A percentile compares a stretch with the other conserved stretches of the same genome.
Conservation (phyloP, 2,329 filamentous ascomycete genomes). For the Diaporthe sp. region DNA sequence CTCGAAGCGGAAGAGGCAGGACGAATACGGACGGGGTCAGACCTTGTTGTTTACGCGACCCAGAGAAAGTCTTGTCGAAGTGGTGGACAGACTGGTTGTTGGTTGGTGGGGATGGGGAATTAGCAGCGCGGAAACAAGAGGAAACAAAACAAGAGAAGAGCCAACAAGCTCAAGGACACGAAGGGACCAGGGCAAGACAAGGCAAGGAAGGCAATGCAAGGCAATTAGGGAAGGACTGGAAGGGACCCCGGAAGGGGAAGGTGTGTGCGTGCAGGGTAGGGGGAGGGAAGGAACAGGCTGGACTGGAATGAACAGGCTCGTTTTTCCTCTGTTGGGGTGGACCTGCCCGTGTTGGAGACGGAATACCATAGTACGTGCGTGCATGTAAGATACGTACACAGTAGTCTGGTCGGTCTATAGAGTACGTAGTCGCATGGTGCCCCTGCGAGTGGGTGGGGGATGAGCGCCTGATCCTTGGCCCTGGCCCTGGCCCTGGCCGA, state of each 20-base stretch:
- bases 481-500: neutral
- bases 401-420: no score
- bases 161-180: slow-evolving; percentile 20
- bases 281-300: neutral
- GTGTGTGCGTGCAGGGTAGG: slow-evolving; percentile 9
- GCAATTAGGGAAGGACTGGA: neutral
- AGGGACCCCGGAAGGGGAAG: slow-evolving; percentile 7
- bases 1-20: slow-evolving; percentile 17
- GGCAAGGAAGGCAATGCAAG: neutral
- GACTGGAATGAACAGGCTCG: slow-evolving; percentile 18
- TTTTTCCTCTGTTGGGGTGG: neutral
- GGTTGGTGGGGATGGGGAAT: slow-evolving; percentile 16
- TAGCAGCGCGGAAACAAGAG: slow-evolving; percentile 9
- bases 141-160: slow-evolving; percentile 15
- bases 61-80: neutral
- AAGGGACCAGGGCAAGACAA: neutral
- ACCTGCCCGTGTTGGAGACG: slow-evolving; percentile 11
- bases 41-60: slow-evolving; percentile 15
- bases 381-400: neutral
- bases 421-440: neutral
- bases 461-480: neutral
- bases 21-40: slow-evolving; percentile 3
- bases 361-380: neutral
- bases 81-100: neutral
- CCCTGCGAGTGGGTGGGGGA: neutral